A percentile compares a stretch with the other conserved stretches of the same genome.
Conservation (phyloP, 495 filamentous ascomycete species). For the Neurospora sp. region DNA sequence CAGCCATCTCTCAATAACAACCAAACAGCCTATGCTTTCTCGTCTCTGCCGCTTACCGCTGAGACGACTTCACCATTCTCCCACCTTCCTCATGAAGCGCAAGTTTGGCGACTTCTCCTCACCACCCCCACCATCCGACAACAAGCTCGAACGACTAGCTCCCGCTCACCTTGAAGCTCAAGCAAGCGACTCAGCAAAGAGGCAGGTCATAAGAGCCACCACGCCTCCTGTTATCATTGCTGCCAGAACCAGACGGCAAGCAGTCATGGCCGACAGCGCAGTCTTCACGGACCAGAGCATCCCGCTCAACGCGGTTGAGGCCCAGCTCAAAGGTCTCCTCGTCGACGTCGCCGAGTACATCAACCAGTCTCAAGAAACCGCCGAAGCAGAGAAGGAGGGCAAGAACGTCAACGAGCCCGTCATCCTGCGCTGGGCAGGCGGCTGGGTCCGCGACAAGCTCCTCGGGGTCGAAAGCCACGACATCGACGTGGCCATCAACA, state of each 20-base stretch:
- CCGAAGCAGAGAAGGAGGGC: neutral
- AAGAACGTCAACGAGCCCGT: constrained; percentile 33
- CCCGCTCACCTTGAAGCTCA: neutral
- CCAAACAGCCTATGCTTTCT: constrained; percentile 1
- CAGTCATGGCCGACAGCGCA: neutral
- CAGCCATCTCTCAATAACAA: neutral
- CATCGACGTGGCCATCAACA: constrained; percentile 91
- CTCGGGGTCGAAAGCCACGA: constrained; percentile 73
- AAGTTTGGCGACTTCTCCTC: constrained; percentile 8
- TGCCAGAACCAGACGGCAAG: neutral
- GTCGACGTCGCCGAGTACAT: constrained; percentile 66
- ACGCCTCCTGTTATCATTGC: neutral
- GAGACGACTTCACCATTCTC: neutral
- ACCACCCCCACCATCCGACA: neutral
- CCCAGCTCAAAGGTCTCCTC: constrained; percentile 57
- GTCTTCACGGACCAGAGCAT: constrained; percentile 5
- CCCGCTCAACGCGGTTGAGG: constrained; percentile 54
- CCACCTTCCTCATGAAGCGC: constrained; percentile 12
- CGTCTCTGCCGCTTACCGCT: neutral
- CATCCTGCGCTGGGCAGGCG: constrained; percentile 80
- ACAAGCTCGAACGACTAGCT: neutral
- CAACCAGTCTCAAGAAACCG: constrained; percentile 25
- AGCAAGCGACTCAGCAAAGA: neutral
- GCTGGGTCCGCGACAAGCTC: constrained; percentile 98
- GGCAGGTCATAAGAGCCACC: neutral